Evolutionary conservation across 352 stramenopile genomes (phyloP).

Genomic region (Blastocystis sp.): DNA sequence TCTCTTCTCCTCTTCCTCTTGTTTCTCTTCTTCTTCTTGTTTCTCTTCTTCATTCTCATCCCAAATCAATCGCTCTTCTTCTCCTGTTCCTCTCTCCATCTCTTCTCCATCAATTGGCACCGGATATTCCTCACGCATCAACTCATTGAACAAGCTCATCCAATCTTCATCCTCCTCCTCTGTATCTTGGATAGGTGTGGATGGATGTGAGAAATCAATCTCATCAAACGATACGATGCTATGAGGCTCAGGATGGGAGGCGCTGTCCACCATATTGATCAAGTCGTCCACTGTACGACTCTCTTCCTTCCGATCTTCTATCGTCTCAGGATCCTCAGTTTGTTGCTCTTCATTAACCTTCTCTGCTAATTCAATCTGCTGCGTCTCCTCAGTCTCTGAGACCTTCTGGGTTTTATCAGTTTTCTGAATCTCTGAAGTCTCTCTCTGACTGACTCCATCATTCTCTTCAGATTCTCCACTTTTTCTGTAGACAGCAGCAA

Average conservation of each 20-base stretch:
- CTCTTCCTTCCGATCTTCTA: background rate
- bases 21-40: background rate
- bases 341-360: background rate
- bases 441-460: background rate
- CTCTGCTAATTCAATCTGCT: background rate
- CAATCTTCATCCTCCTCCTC: background rate
- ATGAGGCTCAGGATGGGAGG: background rate
- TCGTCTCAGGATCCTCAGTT: background rate
- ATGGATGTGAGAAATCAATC: background rate
- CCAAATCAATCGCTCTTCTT: background rate
- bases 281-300: background rate
- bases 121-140: background rate
- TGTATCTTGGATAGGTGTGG: background rate
- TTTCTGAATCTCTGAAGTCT: background rate
- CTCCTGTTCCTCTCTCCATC: background rate
- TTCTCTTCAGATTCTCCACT: no score
- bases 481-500: background rate
- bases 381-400: background rate
- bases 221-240: background rate
- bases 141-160: background rate
- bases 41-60: background rate
- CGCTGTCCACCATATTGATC: slow-evolving; percentile 6
- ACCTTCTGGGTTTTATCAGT: background rate
- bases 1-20: background rate
- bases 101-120: background rate